A percentile compares a stretch with the other conserved stretches of the same genome.
phyloP scores from a whole-genome alignment of 108 stramenopile species.

The Stephanodiscus minutulus region DNA sequence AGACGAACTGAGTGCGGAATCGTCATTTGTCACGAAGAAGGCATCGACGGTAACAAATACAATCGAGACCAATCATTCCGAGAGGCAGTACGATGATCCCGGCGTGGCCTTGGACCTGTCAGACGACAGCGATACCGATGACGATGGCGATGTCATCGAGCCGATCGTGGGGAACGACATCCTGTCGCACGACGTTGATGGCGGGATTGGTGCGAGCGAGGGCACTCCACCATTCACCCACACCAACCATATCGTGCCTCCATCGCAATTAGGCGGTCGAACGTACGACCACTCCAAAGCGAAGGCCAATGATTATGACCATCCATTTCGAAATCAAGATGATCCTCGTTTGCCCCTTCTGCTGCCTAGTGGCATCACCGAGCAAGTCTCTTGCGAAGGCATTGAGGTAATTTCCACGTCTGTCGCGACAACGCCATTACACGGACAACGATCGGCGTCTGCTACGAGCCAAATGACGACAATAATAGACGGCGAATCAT shows the following conservation, averaged over 20 bases:
- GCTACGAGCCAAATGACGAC: slow-evolving; percentile 1
- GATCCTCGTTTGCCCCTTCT: not conserved
- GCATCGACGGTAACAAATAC: not conserved
- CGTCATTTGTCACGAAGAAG: not conserved
- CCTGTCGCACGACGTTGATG: slow-evolving; percentile 7
- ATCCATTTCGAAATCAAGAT: not conserved
- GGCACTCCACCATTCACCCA: not conserved
- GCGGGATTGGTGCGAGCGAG: not conserved
- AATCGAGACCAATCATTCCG: not conserved
- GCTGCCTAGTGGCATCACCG: not conserved
- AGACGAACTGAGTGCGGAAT: not conserved
- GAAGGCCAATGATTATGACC: not conserved
- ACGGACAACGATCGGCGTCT: not conserved
- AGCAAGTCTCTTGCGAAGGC: slow-evolving; percentile 1
- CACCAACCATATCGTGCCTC: not conserved
- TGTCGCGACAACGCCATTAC: slow-evolving; percentile 5
- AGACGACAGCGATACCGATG: slow-evolving; percentile 24
- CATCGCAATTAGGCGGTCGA: too few species aligned
- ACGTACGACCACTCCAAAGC: too few species aligned
- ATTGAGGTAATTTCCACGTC: slow-evolving; percentile 14
- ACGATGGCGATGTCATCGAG: slow-evolving; percentile 4
- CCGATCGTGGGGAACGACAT: slow-evolving; percentile 36
- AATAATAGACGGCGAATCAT: not conserved
- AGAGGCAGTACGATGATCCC: slow-evolving; percentile 12
- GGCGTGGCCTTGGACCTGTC: slow-evolving; percentile 19